Evolutionary conservation across 106 monocot species (phyloP).

Genomic region (Iris macrosiphon): DNA sequence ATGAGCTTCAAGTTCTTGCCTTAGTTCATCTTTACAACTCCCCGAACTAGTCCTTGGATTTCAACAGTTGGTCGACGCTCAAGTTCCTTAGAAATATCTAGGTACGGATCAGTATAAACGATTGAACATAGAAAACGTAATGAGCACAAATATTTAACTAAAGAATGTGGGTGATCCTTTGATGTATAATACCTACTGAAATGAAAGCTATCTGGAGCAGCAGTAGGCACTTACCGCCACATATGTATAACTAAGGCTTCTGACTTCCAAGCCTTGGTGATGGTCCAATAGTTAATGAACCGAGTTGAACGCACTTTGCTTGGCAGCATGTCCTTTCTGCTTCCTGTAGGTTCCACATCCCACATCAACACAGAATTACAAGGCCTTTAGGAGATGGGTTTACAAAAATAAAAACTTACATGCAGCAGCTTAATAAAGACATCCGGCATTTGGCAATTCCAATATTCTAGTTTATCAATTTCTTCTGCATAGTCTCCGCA

Average conservation of each 20-base stretch:
- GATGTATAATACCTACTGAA: neutral
- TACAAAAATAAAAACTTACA: neutral
- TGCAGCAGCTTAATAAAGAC: constrained; percentile 25
- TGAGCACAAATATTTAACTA: neutral
- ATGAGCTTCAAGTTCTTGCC: too few relatives aligned
- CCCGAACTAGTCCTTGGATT: too few relatives aligned
- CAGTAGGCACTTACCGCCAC: neutral
- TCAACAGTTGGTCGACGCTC: too few relatives aligned
- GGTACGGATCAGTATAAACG: too few relatives aligned
- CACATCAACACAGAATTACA: neutral
- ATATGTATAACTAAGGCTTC: constrained; percentile 1
- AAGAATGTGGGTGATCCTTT: neutral
- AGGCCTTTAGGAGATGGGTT: neutral
- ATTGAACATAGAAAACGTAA: neutral
- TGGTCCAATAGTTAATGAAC: constrained; percentile 47
- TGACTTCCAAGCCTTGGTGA: neutral
- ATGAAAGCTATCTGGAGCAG: neutral
- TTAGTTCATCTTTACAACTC: too few relatives aligned
- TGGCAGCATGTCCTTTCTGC: constrained; percentile 65
- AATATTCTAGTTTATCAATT: constrained; percentile 1
- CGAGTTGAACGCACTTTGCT: constrained; percentile 56
- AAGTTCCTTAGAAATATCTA: too few relatives aligned
- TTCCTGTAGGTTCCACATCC: constrained; percentile 39
- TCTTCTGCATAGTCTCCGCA: constrained; percentile 15
- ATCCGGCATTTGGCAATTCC: constrained; percentile 21